These are phyloP conservation scores for Rhamnella rubrinervis DNA, from an alignment of 331 rosid species.

Conservation along the genomic window DNA sequence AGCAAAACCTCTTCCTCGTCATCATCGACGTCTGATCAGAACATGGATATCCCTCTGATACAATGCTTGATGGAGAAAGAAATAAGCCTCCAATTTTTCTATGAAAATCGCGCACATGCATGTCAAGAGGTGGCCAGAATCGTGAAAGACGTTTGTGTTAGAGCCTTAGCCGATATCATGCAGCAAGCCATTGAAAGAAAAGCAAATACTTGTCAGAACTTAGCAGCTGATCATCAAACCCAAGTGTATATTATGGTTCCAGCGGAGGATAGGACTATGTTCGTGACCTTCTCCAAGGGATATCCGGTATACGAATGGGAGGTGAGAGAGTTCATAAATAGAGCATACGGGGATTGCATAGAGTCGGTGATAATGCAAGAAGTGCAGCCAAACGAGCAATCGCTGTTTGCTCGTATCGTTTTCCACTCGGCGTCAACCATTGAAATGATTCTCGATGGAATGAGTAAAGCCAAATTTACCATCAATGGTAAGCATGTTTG, in stretches of 20 bases:
- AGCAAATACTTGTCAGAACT: conserved; percentile 4
- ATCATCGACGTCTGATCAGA: conserved; percentile 4
- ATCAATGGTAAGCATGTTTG: conserved; percentile 80
- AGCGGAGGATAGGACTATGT: conserved; percentile 57
- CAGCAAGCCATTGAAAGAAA: conserved; percentile 4
- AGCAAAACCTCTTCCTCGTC: not conserved
- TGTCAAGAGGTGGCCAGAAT: conserved; percentile 28
- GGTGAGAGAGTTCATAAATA: conserved; percentile 42
- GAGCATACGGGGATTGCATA: conserved; percentile 48
- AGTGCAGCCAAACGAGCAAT: conserved; percentile 40
- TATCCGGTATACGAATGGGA: conserved; percentile 59
- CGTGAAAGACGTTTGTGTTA: conserved; percentile 32
- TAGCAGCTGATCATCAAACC: conserved; percentile 2
- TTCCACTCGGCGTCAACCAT: conserved; percentile 32
- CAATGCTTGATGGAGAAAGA: conserved; percentile 45
- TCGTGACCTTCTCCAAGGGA: conserved; percentile 74
- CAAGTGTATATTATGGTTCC: conserved; percentile 9
- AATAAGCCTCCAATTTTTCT: conserved; percentile 30
- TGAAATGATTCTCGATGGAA: conserved; percentile 49
- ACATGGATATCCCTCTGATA: conserved; percentile 38
- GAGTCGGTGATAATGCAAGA: conserved; percentile 67
- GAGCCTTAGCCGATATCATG: conserved; percentile 57
- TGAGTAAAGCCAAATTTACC: conserved; percentile 44
- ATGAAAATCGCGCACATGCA: conserved; percentile 18
- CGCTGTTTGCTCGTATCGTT: conserved; percentile 62